A percentile compares a stretch with the other conserved stretches of the same genome.
Evolutionary conservation across 495 filamentous ascomycete species (phyloP).

Genomic region (Niebla homalea): DNA sequence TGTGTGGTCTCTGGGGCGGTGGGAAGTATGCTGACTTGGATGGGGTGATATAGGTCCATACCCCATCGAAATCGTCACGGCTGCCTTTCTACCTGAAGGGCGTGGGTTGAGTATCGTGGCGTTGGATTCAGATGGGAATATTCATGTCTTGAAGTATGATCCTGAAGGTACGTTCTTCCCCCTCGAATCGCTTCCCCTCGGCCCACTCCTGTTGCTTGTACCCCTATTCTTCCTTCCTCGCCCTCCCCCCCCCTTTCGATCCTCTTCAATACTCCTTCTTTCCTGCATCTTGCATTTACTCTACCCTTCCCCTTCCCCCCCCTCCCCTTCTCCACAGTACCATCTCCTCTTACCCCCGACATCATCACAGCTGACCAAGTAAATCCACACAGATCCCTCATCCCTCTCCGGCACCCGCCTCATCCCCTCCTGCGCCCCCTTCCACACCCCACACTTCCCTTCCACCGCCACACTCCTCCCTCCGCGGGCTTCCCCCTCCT

Average conservation of each 20-base stretch:
- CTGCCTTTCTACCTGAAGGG: constrained; percentile 81
- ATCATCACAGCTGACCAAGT: neutral
- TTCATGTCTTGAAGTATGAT: constrained; percentile 86
- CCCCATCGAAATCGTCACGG: constrained; percentile 62
- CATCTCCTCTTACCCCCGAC: too few species aligned
- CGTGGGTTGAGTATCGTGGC: constrained; percentile 71
- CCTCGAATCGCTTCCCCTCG: neutral
- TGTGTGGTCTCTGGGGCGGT: neutral
- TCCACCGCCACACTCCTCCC: constrained; percentile 65
- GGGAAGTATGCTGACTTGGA: neutral
- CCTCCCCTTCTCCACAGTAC: neutral
- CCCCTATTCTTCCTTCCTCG: neutral
- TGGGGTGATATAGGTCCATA: constrained; percentile 24
- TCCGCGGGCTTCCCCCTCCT: constrained; percentile 35
- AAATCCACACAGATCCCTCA: constrained; percentile 58
- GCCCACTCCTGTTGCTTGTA: too few species aligned
- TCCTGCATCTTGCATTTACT: too few species aligned
- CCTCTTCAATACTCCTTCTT: neutral
- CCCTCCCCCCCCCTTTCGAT: neutral
- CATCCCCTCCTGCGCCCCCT: constrained; percentile 62
- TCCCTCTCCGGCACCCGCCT: constrained; percentile 79
- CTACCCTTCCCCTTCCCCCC: too few species aligned
- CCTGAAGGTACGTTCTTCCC: constrained; percentile 53
- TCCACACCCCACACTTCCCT: constrained; percentile 70
- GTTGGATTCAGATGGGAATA: constrained; percentile 69